These are phyloP conservation scores for Myxozyma sirexii DNA, from an alignment of 805 yeast species.

Conservation along the genomic window DNA sequence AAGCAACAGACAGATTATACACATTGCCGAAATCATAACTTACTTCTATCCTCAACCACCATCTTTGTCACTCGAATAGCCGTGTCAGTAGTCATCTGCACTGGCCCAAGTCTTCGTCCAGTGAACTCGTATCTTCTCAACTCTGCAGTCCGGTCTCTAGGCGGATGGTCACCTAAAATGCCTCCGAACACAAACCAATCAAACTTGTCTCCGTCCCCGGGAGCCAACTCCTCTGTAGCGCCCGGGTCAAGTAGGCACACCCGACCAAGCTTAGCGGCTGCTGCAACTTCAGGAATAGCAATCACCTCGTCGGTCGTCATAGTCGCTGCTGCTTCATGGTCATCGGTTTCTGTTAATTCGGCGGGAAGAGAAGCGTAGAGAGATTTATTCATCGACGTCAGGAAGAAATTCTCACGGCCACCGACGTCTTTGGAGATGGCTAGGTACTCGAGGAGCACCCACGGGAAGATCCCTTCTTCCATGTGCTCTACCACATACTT, in stretches of 20 bases:
- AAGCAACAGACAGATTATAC: neutral
- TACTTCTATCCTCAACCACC: constrained; percentile 60
- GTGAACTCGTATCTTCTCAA: constrained; percentile 82
- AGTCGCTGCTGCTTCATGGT: neutral
- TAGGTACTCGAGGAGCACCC: constrained; percentile 88
- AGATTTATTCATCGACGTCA: constrained; percentile 64
- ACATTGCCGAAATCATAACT: constrained; percentile 26
- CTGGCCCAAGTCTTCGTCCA: constrained; percentile 82
- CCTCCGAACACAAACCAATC: constrained; percentile 97
- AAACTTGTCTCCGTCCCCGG: constrained; percentile 65
- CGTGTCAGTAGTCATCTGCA: constrained; percentile 98
- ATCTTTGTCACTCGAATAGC: constrained; percentile 89
- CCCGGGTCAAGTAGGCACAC: constrained; percentile 90
- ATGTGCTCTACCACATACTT: constrained; percentile 80
- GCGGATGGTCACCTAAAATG: constrained; percentile 62
- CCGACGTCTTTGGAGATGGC: constrained; percentile 87
- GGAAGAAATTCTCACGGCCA: constrained; percentile 61
- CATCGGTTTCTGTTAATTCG: constrained; percentile 58
- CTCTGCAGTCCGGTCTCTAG: constrained; percentile 84
- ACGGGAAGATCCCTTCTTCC: constrained; percentile 95
- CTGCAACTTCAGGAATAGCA: constrained; percentile 39
- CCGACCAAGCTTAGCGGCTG: constrained; percentile 45
- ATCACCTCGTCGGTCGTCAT: constrained; percentile 72
- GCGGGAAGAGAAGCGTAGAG: constrained; percentile 68
- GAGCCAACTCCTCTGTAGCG: constrained; percentile 71